Evolutionary conservation across 345 rosid genomes (phyloP).

Genomic region (Syzygium oleosum): DNA sequence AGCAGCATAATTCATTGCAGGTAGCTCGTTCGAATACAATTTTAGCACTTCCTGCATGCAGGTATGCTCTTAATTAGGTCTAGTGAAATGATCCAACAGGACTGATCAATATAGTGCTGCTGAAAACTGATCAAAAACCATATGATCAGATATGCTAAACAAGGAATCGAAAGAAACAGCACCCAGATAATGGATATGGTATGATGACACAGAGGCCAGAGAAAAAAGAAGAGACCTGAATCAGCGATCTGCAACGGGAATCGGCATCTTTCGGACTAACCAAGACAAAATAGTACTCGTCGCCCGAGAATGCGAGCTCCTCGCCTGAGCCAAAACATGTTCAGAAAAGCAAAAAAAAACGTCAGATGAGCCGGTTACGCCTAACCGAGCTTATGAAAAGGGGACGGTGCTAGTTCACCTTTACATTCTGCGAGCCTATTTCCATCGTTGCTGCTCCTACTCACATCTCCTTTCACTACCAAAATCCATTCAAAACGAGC

Average conservation of each 20-base stretch:
- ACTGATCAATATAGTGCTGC: not conserved
- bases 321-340: constrained; percentile 12
- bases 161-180: not conserved
- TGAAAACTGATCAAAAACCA: not conserved
- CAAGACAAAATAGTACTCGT: constrained; percentile 33
- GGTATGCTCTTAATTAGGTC: not conserved
- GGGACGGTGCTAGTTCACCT: not conserved
- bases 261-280: constrained; percentile 53
- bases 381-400: not conserved
- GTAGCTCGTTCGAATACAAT: constrained; percentile 56
- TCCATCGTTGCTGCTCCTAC: not conserved
- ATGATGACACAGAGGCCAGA: not conserved
- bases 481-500: not conserved
- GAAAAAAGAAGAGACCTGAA: constrained; percentile 32
- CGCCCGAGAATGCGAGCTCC: constrained; percentile 8
- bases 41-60: constrained; percentile 37
- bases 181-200: not conserved
- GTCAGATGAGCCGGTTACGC: not conserved
- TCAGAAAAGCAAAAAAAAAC: not conserved
- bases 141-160: not conserved
- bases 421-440: not conserved
- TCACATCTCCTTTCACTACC: not conserved
- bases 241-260: constrained; percentile 26
- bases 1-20: constrained; percentile 67
- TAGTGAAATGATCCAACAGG: not conserved